Evolutionary conservation across 1,284 basidiomycete genomes (phyloP).

Genomic region (Phellopilus nigrolimitatus): DNA sequence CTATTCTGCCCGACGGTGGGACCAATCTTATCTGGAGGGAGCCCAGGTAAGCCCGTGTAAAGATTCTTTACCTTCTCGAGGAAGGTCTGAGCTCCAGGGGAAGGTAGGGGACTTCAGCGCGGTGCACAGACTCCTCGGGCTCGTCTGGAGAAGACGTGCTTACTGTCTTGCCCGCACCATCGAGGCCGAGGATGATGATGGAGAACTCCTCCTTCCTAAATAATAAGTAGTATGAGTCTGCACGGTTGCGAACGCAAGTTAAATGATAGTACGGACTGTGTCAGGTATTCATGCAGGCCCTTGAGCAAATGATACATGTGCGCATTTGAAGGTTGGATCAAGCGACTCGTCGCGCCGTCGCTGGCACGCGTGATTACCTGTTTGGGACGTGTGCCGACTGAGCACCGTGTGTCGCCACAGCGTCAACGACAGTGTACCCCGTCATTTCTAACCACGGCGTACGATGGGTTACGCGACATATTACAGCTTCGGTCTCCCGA

Average conservation of each 20-base stretch:
- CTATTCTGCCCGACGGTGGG: constrained; percentile 96
- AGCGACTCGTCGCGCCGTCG: background rate
- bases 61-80: constrained; percentile 90
- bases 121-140: constrained; percentile 4
- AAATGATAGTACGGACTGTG: constrained; percentile 54
- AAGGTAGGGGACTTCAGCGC: constrained; percentile 13
- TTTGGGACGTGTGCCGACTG: background rate
- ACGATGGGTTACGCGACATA: constrained; percentile 46
- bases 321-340: constrained; percentile 9
- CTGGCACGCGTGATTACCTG: background rate
- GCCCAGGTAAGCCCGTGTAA: constrained; percentile 80
- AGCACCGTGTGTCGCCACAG: no score
- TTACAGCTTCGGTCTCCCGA: constrained; percentile 63
- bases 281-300: constrained; percentile 84
- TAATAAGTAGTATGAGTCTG: background rate
- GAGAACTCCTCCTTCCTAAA: constrained; percentile 88
- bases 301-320: constrained; percentile 88
- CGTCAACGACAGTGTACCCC: no score
- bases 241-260: constrained; percentile 17
- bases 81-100: constrained; percentile 55
- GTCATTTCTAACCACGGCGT: no score
- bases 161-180: constrained; percentile 90
- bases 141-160: constrained; percentile 23
- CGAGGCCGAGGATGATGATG: constrained; percentile 86
- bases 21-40: constrained; percentile 84